These are phyloP conservation scores for Fusarium sp. DNA, from an alignment of 2,329 filamentous ascomycete genomes.

Conservation along the genomic window DNA sequence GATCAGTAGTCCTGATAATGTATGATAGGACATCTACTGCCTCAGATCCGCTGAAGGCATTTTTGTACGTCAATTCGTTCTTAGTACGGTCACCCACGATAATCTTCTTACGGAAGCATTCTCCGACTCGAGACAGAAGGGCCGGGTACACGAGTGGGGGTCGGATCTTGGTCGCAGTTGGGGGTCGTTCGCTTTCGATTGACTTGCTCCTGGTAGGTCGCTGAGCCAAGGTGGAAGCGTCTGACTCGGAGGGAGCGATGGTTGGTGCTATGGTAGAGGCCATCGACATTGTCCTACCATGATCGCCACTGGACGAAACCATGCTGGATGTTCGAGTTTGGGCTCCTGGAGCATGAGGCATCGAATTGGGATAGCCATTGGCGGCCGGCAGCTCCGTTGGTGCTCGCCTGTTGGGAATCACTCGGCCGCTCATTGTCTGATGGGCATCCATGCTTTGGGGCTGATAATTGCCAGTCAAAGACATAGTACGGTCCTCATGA, in stretches of 20 bases:
- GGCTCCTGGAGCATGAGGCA: constrained; percentile 62
- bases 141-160: constrained; percentile 94
- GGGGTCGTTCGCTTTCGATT: constrained; percentile 67
- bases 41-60: constrained; percentile 94
- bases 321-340: constrained; percentile 73
- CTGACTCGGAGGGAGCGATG: constrained; percentile 71
- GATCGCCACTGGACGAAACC: constrained; percentile 66
- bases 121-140: constrained; percentile 89
- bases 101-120: constrained; percentile 92
- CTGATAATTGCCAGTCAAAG: constrained; percentile 81
- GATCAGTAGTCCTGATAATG: constrained; percentile 96
- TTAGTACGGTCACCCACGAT: constrained; percentile 89
- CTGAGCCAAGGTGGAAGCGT: constrained; percentile 64
- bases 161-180: constrained; percentile 69
- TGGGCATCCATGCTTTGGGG: constrained; percentile 81
- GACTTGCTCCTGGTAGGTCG: constrained; percentile 69
- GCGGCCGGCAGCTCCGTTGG: constrained; percentile 56
- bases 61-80: constrained; percentile 97
- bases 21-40: constrained; percentile 95
- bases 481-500: constrained; percentile 94
- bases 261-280: constrained; percentile 84
- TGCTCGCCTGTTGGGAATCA: constrained; percentile 80
- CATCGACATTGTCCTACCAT: constrained; percentile 86
- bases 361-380: constrained; percentile 54
- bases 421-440: constrained; percentile 92